Percentiles rank a stretch among this genome's conserved stretches.
Conservation (phyloP, 1,284 basidiomycete species). For the Paramarasmius palmivorus region DNA sequence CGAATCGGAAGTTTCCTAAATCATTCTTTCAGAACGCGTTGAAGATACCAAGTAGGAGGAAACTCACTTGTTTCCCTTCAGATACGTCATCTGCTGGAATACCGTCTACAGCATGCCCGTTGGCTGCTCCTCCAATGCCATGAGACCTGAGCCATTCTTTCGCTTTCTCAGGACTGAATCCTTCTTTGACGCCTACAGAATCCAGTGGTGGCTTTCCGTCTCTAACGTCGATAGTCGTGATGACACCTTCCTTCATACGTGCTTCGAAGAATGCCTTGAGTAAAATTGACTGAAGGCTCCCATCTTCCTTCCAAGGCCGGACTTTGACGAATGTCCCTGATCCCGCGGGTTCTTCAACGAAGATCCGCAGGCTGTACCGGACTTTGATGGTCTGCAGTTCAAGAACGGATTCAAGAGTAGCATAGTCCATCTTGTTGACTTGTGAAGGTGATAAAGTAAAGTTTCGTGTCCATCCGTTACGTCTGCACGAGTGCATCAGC, state of each 20-base stretch:
- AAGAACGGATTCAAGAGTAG: slow-evolving; percentile 25
- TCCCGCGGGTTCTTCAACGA: slow-evolving; percentile 25
- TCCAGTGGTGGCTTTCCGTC: slow-evolving; percentile 23
- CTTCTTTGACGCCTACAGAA: slow-evolving; percentile 14
- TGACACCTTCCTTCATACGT: slow-evolving; percentile 19
- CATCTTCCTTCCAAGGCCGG: slow-evolving; percentile 26
- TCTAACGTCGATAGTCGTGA: slow-evolving; percentile 26
- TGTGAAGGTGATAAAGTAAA: slow-evolving; percentile 24
- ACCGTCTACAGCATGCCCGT: background rate
- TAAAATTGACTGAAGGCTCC: slow-evolving; percentile 25
- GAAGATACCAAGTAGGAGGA: background rate
- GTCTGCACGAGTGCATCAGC: slow-evolving; percentile 16
- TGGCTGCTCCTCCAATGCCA: slow-evolving; percentile 3
- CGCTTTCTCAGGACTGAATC: slow-evolving; percentile 18
- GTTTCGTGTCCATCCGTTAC: slow-evolving; percentile 30
- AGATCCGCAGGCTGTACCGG: slow-evolving; percentile 22
- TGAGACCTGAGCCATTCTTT: slow-evolving; percentile 14
- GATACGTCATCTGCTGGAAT: background rate
- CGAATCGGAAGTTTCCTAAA: background rate
- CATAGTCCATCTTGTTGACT: slow-evolving; percentile 23
- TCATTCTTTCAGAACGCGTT: too few species aligned
- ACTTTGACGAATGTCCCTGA: slow-evolving; percentile 26
- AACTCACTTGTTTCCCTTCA: slow-evolving; percentile 7
- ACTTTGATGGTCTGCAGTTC: slow-evolving; percentile 27
- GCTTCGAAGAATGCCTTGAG: slow-evolving; percentile 25